Evolutionary conservation across 2,329 filamentous ascomycete species (phyloP).

Genomic region (Colletotrichum sp.): DNA sequence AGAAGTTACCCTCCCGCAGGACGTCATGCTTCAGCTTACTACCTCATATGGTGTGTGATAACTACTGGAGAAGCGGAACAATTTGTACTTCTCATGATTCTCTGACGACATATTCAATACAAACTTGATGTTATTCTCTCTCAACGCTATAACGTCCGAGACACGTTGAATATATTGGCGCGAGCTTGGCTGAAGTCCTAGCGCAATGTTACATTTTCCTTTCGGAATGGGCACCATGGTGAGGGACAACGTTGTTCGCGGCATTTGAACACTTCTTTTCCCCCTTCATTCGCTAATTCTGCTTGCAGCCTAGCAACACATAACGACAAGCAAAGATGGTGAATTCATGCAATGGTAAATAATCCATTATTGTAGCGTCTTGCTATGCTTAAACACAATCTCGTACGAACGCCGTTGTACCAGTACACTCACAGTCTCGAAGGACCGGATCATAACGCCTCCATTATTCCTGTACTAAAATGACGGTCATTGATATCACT

Average conservation of each 20-base stretch:
- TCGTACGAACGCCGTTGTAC: not conserved
- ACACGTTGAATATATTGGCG: too few species aligned
- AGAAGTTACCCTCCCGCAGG: not conserved
- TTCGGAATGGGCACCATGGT: too few species aligned
- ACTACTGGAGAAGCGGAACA: not conserved
- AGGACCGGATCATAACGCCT: not conserved
- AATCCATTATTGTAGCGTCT: not conserved
- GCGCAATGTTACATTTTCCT: too few species aligned
- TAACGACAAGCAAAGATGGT: not conserved
- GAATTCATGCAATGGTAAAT: not conserved
- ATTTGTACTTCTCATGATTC: not conserved
- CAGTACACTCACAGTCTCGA: not conserved
- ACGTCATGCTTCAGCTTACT: not conserved
- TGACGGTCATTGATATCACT: not conserved
- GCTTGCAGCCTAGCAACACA: not conserved
- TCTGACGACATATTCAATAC: too few species aligned
- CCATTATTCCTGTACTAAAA: not conserved
- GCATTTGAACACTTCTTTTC: too few species aligned
- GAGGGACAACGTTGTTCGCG: too few species aligned
- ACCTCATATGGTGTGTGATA: not conserved
- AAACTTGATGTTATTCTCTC: too few species aligned
- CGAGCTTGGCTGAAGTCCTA: too few species aligned
- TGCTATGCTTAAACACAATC: not conserved
- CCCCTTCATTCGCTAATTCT: not conserved
- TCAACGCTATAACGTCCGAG: too few species aligned